Evolutionary conservation across 768 basidiomycete species (phyloP).

Genomic region (Pleurotus salmoneostramineus): DNA sequence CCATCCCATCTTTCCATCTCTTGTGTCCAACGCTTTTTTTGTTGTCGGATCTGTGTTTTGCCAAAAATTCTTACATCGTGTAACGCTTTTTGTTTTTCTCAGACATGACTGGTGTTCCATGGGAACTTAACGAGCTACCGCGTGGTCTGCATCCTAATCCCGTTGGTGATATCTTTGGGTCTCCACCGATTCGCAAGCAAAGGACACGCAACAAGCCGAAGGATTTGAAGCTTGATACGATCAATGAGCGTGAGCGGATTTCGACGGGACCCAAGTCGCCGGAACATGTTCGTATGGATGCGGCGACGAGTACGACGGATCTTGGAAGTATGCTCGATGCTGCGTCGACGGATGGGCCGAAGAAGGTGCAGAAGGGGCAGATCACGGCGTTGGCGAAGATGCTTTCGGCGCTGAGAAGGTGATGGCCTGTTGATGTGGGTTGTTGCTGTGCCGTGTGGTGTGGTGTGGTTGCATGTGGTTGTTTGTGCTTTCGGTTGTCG

Average conservation of each 20-base stretch:
- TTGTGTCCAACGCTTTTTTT: neutral
- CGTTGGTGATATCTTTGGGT: conserved; percentile 58
- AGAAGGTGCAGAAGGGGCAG: conserved; percentile 88
- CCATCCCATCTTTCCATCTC: neutral
- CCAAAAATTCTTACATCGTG: neutral
- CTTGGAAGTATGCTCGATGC: conserved; percentile 42
- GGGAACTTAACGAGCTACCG: conserved; percentile 68
- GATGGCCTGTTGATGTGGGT: conserved; percentile 13
- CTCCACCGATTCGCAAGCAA: conserved; percentile 57
- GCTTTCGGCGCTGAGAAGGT: conserved; percentile 77
- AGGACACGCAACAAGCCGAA: conserved; percentile 60
- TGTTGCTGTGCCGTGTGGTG: neutral
- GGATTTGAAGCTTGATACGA: conserved; percentile 67
- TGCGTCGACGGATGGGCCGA: conserved; percentile 33
- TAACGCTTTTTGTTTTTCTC: conserved; percentile 11
- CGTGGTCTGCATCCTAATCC: conserved; percentile 61
- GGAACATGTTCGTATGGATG: conserved; percentile 53
- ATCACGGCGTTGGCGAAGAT: conserved; percentile 90
- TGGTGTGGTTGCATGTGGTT: neutral
- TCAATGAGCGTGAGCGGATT: conserved; percentile 56
- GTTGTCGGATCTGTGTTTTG: neutral
- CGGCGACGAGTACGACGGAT: conserved; percentile 74
- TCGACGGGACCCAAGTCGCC: conserved; percentile 34
- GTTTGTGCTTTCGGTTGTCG: neutral
- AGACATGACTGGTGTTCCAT: conserved; percentile 80